Evolutionary conservation across 805 yeast species (phyloP).

Genomic region (Scheffersomyces spartinae): DNA sequence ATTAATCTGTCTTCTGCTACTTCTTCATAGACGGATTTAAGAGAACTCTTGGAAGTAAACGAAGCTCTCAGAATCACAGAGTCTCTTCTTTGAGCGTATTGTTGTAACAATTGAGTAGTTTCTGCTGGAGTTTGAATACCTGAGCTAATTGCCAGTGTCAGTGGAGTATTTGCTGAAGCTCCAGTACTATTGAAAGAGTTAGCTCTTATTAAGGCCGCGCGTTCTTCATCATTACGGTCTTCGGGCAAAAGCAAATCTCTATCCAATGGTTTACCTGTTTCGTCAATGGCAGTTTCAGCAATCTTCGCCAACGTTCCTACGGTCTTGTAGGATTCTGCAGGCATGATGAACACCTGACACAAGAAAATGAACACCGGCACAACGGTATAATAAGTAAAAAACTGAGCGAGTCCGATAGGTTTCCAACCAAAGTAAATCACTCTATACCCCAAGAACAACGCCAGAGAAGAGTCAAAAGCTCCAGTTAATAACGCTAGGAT

Average conservation of each 20-base stretch:
- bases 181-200: too few species aligned
- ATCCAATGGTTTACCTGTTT: constrained; percentile 48
- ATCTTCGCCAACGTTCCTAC: constrained; percentile 56
- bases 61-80: constrained; percentile 25
- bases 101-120: constrained; percentile 27
- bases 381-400: constrained; percentile 55
- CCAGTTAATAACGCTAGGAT: constrained; percentile 79
- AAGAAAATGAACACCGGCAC: constrained; percentile 71
- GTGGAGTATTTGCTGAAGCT: constrained; percentile 1
- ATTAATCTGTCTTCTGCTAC: constrained; percentile 48
- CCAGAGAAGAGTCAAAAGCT: constrained; percentile 91
- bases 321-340: constrained; percentile 62
- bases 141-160: constrained; percentile 1
- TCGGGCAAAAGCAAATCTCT: constrained; percentile 29
- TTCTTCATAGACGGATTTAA: constrained; percentile 54
- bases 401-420: constrained; percentile 36
- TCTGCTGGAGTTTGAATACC: constrained; percentile 24
- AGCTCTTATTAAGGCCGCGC: too few species aligned
- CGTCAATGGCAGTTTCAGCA: constrained; percentile 65
- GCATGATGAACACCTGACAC: constrained; percentile 76
- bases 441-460: constrained; percentile 68
- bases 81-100: constrained; percentile 21
- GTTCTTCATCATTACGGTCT: constrained; percentile 18
- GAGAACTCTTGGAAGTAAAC: constrained; percentile 19
- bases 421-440: constrained; percentile 39